phyloP scores from a whole-genome alignment of 2,329 filamentous ascomycete genomes.

The Didymella exigua region DNA sequence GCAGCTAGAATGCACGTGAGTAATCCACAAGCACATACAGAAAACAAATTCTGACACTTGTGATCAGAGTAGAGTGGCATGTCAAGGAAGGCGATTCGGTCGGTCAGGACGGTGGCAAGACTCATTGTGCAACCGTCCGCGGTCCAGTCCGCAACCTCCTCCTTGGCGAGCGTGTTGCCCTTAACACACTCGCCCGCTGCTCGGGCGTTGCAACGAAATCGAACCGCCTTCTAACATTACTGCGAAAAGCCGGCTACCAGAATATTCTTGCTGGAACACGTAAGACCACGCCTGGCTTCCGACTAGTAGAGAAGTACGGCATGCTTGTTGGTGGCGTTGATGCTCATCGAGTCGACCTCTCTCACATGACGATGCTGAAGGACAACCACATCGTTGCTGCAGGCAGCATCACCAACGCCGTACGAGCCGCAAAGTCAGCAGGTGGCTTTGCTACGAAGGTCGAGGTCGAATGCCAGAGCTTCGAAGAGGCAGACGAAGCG shows the following conservation, averaged over 20 bases:
- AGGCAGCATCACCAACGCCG: slow-evolving; percentile 80
- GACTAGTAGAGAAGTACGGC: slow-evolving; percentile 96
- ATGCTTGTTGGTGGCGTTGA: slow-evolving; percentile 95
- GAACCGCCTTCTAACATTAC: slow-evolving; percentile 55
- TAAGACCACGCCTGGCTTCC: slow-evolving; percentile 96
- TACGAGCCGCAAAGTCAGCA: slow-evolving; percentile 79
- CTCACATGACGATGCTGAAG: slow-evolving; percentile 96
- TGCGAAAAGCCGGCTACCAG: slow-evolving; percentile 70
- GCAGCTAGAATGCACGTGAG: slow-evolving; percentile 81
- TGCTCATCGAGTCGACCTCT: slow-evolving; percentile 85
- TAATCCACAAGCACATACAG: slow-evolving; percentile 14
- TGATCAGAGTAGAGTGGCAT: slow-evolving; percentile 74
- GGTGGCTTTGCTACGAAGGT: slow-evolving; percentile 93
- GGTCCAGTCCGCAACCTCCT: slow-evolving; percentile 84
- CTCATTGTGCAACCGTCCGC: slow-evolving; percentile 76
- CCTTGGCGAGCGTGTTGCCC: slow-evolving; percentile 88
- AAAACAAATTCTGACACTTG: not conserved
- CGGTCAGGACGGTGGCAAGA: slow-evolving; percentile 52
- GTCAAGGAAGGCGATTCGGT: slow-evolving; percentile 74
- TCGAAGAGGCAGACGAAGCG: slow-evolving; percentile 88
- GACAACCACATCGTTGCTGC: slow-evolving; percentile 98
- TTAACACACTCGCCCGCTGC: slow-evolving; percentile 89
- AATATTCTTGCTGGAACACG: slow-evolving; percentile 91
- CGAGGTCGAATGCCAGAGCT: slow-evolving; percentile 91
- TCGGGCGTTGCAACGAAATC: slow-evolving; percentile 82